Percentiles rank a stretch among this genome's conserved stretches.
Conservation (phyloP, 192 early-diverging fungal species). For the Spizellomyces punctatus region DNA sequence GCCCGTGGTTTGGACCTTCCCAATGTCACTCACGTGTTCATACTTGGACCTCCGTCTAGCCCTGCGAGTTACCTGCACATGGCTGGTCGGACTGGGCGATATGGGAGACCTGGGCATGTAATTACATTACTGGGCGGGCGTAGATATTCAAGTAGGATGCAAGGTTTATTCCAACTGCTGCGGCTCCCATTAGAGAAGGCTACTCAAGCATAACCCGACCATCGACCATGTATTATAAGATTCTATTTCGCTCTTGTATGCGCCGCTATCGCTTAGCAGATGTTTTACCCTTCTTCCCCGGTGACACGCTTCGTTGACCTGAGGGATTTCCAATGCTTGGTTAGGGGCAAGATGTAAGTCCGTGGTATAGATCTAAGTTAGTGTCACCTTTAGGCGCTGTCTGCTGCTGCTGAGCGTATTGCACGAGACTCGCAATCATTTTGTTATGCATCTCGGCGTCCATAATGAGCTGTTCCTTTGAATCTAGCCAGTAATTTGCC, state of each 20-base stretch:
- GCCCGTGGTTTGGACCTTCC: slow-evolving; percentile 87
- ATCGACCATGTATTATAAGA: background rate
- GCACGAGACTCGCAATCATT: slow-evolving; percentile 63
- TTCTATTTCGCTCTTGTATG: background rate
- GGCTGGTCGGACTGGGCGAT: slow-evolving; percentile 83
- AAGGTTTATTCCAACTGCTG: slow-evolving; percentile 15
- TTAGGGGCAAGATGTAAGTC: no score
- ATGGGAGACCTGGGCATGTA: slow-evolving; percentile 57
- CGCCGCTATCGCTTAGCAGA: background rate
- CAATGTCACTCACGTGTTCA: slow-evolving; percentile 75
- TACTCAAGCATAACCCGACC: background rate
- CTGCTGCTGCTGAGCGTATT: slow-evolving; percentile 58
- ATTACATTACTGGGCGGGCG: slow-evolving; percentile 23
- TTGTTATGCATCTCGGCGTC: slow-evolving; percentile 70
- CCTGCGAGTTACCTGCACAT: slow-evolving; percentile 80
- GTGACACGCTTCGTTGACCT: background rate
- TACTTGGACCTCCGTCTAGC: slow-evolving; percentile 75
- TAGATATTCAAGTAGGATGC: slow-evolving; percentile 17
- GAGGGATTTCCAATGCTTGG: no score
- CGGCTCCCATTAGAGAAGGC: slow-evolving; percentile 3
- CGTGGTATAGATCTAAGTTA: no score
- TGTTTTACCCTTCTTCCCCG: background rate
- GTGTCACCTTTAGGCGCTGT: slow-evolving; percentile 38
- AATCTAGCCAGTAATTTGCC: slow-evolving; percentile 57
- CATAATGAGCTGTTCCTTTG: slow-evolving; percentile 63